Base-by-base conservation (phyloP, 305 asterid species). In the Stenogyne calaminthoides region DNA sequence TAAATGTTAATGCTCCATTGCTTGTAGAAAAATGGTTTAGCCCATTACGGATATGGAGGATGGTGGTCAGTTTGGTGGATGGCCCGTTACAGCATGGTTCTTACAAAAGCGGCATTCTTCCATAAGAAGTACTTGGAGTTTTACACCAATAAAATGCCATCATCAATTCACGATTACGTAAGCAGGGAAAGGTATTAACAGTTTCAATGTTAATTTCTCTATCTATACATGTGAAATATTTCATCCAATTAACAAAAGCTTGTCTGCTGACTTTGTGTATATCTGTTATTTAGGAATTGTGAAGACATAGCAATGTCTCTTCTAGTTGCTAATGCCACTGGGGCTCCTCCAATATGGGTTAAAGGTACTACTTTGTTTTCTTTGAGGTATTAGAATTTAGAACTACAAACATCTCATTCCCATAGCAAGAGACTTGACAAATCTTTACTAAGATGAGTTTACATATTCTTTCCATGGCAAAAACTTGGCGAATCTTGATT, bases 61-160 rank as follows among this genome's bases (percentile, higher is more conserved):
- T 88, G 91, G 94, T 86, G 91, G 91, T 80, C 94, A 10, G 89
- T 88, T 62, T 86, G 91, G 91, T 84, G 93, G 91, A 81, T 55
- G 68, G 89, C 89, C 58, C 86, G 84, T 22, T 86, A 84, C 68
- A 88, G 88, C 69, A 84, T 88, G 89, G 86, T 88, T 64, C 93
- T 88, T 66, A 79, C 93, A 2, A 88, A 88, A 80, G 89, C 93
- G 44, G 88, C 88, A 25, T 88, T 86, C 82, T 83, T 88, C 66
- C 91, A 86, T 56, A 80, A 77, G 71, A 81, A 76, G 77, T 88
- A 84, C 77, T 49, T 86, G 75, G 88, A 83, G 4, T 36, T 81
- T 27, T 88, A 86, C 75, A 86, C 91, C 27, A 64, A 83, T 51
- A 69, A 66, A 62, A 86, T 86, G 94, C 89, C 89, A 9, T 57